Evolutionary conservation across 2,329 filamentous ascomycete species (phyloP).

Genomic region (Colletotrichum somersetense): DNA sequence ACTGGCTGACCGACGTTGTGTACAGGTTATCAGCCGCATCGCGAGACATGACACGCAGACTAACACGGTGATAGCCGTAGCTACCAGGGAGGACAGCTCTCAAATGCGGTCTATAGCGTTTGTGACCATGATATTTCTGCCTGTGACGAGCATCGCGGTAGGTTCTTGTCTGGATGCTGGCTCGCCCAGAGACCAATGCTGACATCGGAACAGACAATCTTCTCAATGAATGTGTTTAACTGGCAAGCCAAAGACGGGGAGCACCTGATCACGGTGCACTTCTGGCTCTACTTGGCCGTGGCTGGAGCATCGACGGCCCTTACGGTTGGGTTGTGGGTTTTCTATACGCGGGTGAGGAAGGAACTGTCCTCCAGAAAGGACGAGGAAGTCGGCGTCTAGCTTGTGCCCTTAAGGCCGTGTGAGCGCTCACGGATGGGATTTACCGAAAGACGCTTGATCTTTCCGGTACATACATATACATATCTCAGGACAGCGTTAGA

Average conservation of each 20-base stretch:
- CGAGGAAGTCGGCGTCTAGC: background rate
- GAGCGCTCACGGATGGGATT: no score
- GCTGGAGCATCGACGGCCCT: background rate
- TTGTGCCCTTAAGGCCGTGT: background rate
- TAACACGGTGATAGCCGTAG: background rate
- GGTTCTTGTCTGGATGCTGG: background rate
- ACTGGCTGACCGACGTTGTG: background rate
- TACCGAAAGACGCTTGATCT: no score
- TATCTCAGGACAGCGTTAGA: no score
- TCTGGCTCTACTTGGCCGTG: background rate
- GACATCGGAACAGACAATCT: background rate
- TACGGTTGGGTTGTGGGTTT: background rate
- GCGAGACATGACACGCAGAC: background rate
- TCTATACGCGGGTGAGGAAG: background rate
- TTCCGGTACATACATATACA: background rate
- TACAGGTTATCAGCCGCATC: background rate
- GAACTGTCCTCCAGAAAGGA: background rate
- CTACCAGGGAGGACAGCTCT: background rate
- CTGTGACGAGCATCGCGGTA: background rate
- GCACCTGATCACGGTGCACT: background rate
- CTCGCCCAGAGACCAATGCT: background rate
- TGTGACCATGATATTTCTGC: background rate
- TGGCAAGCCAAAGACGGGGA: background rate
- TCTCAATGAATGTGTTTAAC: background rate
- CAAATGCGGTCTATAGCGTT: background rate